Percentiles rank a stretch among this genome's conserved stretches.
These are phyloP conservation scores for Aspergillus heteromorphus DNA, from an alignment of 495 filamentous ascomycete species.

Conservation along the genomic window DNA sequence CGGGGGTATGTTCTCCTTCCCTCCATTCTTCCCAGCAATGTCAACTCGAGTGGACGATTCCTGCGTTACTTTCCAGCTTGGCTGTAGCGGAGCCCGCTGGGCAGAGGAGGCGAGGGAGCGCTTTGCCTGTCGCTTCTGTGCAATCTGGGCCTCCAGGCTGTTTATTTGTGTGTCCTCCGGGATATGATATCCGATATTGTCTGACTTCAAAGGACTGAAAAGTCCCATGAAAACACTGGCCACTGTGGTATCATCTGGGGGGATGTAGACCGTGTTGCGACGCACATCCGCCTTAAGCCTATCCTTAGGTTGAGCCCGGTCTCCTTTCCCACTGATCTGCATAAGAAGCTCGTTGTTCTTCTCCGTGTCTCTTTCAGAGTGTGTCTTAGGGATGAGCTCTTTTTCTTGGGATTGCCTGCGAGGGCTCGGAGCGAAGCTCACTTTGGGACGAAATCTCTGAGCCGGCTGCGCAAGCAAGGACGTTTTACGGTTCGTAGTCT, in stretches of 20 bases:
- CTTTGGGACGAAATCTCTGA: conserved; percentile 35
- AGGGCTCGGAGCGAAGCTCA: conserved; percentile 22
- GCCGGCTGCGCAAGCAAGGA: conserved; percentile 40
- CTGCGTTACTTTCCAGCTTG: conserved; percentile 28
- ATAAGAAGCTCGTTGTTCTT: conserved; percentile 13
- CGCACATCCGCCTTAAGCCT: conserved; percentile 26
- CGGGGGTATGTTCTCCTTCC: conserved; percentile 47
- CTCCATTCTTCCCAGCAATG: conserved; percentile 36
- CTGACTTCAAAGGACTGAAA: conserved; percentile 31
- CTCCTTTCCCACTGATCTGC: conserved; percentile 9
- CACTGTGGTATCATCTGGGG: conserved; percentile 36
- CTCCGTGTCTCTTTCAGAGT: conserved; percentile 1
- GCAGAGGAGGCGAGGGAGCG: conserved; percentile 25
- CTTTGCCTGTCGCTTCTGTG: conserved; percentile 23
- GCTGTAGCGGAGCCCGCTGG: conserved; percentile 33
- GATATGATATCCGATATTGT: not conserved
- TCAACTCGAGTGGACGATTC: conserved; percentile 26
- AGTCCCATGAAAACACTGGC: conserved; percentile 40
- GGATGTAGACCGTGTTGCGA: conserved; percentile 38
- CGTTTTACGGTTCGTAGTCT: conserved; percentile 21
- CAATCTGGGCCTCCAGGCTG: conserved; percentile 21
- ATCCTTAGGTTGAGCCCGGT: conserved; percentile 5
- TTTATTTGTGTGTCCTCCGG: conserved; percentile 20
- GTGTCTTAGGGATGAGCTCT: conserved; percentile 5
- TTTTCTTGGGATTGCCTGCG: conserved; percentile 7